Percentiles rank a stretch among this genome's conserved stretches.
phyloP scores from a whole-genome alignment of 169 alveolate genomes.

The Cardiosporidium cionae region DNA sequence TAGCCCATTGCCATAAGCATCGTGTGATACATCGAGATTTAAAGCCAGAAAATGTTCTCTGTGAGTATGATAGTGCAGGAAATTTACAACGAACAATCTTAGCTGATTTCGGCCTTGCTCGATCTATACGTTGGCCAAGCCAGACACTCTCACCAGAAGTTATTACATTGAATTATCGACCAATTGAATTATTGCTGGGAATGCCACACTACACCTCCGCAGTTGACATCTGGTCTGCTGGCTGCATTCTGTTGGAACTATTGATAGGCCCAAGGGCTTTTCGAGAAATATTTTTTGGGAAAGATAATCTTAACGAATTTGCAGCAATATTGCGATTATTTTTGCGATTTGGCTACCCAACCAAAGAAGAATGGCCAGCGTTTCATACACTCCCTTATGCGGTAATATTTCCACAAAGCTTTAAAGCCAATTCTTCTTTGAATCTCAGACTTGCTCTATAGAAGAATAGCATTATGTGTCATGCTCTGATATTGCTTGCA shows the following conservation, averaged over 20 bases:
- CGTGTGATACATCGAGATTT: conserved; percentile 18
- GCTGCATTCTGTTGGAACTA: conserved; percentile 23
- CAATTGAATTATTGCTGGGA: conserved; percentile 93
- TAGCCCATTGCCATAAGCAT: conserved; percentile 8
- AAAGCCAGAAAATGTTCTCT: conserved; percentile 25
- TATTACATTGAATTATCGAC: conserved; percentile 91
- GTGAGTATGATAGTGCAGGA: conserved; percentile 1
- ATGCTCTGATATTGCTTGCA: too few species aligned
- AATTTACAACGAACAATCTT: not conserved
- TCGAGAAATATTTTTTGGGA: not conserved
- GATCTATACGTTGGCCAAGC: conserved; percentile 62
- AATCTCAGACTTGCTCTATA: too few species aligned
- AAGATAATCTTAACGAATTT: not conserved
- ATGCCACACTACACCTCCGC: conserved; percentile 84
- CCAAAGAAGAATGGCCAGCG: conserved; percentile 16
- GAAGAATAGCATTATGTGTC: too few species aligned
- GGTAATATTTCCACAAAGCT: too few species aligned
- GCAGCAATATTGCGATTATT: not conserved
- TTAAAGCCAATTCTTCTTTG: too few species aligned
- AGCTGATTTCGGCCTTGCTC: conserved; percentile 81
- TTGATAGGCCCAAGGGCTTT: conserved; percentile 3
- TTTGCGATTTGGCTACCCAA: conserved; percentile 12
- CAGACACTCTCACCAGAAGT: conserved; percentile 46
- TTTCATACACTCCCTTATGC: not conserved
- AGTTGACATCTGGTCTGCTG: conserved; percentile 90